Base-by-base conservation (phyloP, 2,329 filamentous ascomycete species). In the Ceratocystis diversiconidia region DNA sequence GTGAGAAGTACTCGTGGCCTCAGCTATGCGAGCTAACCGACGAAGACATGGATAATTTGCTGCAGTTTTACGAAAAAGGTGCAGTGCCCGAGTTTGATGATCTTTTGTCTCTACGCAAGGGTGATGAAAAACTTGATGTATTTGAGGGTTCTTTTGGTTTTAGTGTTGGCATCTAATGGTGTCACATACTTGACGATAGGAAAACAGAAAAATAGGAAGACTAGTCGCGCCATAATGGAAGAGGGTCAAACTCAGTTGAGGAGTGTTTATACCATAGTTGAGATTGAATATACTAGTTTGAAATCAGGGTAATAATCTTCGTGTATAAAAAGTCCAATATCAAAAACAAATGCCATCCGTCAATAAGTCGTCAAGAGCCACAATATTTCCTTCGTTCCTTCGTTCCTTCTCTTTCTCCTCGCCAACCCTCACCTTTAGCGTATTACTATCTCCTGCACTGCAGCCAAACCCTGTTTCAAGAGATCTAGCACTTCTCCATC, bases 21-120 rank as follows among this genome's bases (percentile, higher is more conserved):
- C 88, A 96, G 68, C 82, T 97, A 70, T 92, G 90, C 70, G 82
- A 83, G 43, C 85, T 97, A 81, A 84, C 83, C 22, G 89, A 94
- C 62, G 82, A 87, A 71, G 92, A 92, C 71, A 95, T 97, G 88
- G 85, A 89, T 65, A 82, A 80, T 65, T 78, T 97, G n/a, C 76
- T 97, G 46, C 78, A 79, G n/a, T 92, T 86, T 73, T 96, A 95
- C 70, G 75, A 75, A 0, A 71, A 76, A 0, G 78, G 79, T 68
- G 78, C 81, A 65, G 84, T 85, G 0, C 84, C 84, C 2, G 72
- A 78, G 1, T 73, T 85, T 55, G 80, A 80, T 28, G 76, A 80
- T 61, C 72, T 87, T n/a, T 77, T 79, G 68, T 79, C 78, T 3
- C 80, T 85, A 74, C 77, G 83, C 36, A 74, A 72, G 10, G 75